These are phyloP conservation scores for Pseudoturritis turrita DNA, from an alignment of 345 rosid genomes.

Conservation along the genomic window DNA sequence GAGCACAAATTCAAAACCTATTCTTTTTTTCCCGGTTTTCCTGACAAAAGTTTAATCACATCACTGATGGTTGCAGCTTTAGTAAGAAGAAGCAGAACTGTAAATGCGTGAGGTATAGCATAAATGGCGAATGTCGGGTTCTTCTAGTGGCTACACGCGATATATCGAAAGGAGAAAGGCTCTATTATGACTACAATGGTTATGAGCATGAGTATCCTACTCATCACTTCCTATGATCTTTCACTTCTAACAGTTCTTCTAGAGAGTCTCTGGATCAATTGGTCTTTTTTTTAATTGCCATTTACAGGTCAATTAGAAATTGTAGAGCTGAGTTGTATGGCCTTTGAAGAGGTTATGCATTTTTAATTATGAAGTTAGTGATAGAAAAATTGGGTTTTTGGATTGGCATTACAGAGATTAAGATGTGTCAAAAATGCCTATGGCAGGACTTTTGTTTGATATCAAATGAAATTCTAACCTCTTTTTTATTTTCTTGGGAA, in stretches of 20 bases:
- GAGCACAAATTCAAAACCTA: slow-evolving; percentile 26
- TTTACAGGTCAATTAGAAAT: slow-evolving; percentile 13
- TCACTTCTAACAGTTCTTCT: slow-evolving; percentile 2
- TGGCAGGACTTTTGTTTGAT: not conserved
- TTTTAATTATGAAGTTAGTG: slow-evolving; percentile 4
- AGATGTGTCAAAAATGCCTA: not conserved
- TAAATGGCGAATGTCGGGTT: slow-evolving; percentile 80
- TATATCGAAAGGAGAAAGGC: slow-evolving; percentile 79
- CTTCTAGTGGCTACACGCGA: slow-evolving; percentile 86
- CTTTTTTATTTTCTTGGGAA: not conserved
- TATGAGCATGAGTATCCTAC: slow-evolving; percentile 93
- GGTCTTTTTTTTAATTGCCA: slow-evolving; percentile 3
- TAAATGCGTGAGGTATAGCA: slow-evolving; percentile 86
- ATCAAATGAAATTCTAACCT: not conserved
- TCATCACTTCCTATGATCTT: slow-evolving; percentile 66
- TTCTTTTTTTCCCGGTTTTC: not conserved
- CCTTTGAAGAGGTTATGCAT: slow-evolving; percentile 16
- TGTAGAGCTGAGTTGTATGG: slow-evolving; percentile 8
- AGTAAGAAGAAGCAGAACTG: slow-evolving; percentile 91
- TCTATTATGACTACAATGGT: slow-evolving; percentile 94
- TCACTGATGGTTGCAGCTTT: slow-evolving; percentile 50
- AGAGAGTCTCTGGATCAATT: slow-evolving; percentile 6
- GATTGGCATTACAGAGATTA: not conserved
- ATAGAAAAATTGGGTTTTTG: not conserved
- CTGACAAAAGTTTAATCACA: not conserved